Evolutionary conservation across 2,329 filamentous ascomycete species (phyloP).

Genomic region (Trichoderma cornu-damae): DNA sequence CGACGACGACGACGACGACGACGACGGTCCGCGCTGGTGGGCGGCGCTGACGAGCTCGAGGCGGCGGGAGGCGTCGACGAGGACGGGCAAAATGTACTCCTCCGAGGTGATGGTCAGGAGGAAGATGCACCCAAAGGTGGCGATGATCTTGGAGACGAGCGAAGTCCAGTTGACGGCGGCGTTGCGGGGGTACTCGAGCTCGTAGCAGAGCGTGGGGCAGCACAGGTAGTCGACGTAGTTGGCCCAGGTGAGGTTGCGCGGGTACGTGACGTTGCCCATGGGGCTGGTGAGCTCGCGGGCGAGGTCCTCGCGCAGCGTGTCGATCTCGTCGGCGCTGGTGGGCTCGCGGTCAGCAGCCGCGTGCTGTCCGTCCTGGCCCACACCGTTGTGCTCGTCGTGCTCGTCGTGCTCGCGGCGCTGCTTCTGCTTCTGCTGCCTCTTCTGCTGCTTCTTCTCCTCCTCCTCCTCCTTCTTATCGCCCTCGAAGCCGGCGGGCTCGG

Average conservation of each 20-base stretch:
- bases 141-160: conserved; percentile 77
- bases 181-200: conserved; percentile 89
- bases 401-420: not conserved
- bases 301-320: conserved; percentile 74
- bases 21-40: conserved; percentile 49
- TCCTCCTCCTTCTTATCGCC: conserved; percentile 20
- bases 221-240: conserved; percentile 87
- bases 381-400: not conserved
- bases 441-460: not conserved
- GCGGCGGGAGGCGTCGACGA: conserved; percentile 61
- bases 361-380: not conserved
- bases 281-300: conserved; percentile 89
- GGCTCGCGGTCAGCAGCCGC: conserved; percentile 12
- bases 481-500: not conserved
- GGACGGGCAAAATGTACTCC: conserved; percentile 89
- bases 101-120: conserved; percentile 85
- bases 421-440: not conserved
- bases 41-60: conserved; percentile 39
- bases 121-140: conserved; percentile 95
- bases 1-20: conserved; percentile 8
- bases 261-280: conserved; percentile 84
- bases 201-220: conserved; percentile 95
- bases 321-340: conserved; percentile 46
- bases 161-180: conserved; percentile 70
- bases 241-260: conserved; percentile 72